These are phyloP conservation scores for Ensete ventricosum DNA, from an alignment of 176 grass and related monocot genomes.

Conservation along the genomic window DNA sequence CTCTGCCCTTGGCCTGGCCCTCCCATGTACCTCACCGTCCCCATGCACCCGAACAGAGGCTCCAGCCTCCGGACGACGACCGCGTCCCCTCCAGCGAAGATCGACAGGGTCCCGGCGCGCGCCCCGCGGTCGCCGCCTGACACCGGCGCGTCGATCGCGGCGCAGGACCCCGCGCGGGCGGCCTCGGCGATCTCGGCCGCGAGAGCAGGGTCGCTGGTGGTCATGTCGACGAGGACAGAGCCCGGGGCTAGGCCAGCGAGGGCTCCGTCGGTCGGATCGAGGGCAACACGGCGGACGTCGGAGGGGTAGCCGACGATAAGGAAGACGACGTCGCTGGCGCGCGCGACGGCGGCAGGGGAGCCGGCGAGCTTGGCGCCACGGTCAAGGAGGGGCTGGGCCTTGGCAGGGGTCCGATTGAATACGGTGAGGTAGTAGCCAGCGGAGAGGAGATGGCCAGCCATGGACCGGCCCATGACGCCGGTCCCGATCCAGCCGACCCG, in stretches of 20 bases:
- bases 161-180: conserved; percentile 28
- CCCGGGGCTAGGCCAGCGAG: conserved; percentile 57
- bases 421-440: conserved; percentile 74
- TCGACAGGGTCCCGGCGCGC: conserved; percentile 57
- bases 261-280: conserved; percentile 53
- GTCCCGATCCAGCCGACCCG: conserved; percentile 83
- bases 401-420: conserved; percentile 65
- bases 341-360: conserved; percentile 42
- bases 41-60: conserved; percentile 83
- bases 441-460: conserved; percentile 70
- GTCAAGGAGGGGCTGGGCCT: conserved; percentile 52
- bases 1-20: conserved; percentile 73
- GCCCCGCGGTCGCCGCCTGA: conserved; percentile 81
- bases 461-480: conserved; percentile 87
- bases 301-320: conserved; percentile 95
- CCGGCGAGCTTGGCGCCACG: conserved; percentile 36
- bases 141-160: conserved; percentile 72
- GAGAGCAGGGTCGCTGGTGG: conserved; percentile 76
- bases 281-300: conserved; percentile 58
- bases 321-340: conserved; percentile 76
- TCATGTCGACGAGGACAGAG: conserved; percentile 86
- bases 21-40: conserved; percentile 73
- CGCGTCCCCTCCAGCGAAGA: conserved; percentile 63
- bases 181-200: conserved; percentile 54
- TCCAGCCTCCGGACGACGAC: conserved; percentile 36